Evolutionary conservation across 768 basidiomycete genomes (phyloP).

Genomic region (Pulveroboletus sp.): DNA sequence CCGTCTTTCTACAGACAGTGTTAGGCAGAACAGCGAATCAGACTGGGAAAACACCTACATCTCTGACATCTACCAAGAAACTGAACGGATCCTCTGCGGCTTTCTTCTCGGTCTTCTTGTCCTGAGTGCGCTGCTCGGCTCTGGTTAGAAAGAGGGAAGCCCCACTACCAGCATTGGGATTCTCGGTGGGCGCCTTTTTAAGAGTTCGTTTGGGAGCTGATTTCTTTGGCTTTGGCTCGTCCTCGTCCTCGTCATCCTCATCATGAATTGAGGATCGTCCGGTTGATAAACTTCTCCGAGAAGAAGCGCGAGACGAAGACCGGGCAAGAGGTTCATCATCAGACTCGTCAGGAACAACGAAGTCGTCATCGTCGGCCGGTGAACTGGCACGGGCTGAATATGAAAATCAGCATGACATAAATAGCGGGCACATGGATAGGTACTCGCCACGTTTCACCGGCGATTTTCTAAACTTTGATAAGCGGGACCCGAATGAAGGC

Average conservation of each 20-base stretch:
- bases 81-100: conserved; percentile 70
- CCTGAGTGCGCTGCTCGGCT: conserved; percentile 73
- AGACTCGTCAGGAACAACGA: conserved; percentile 65
- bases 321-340: conserved; percentile 52
- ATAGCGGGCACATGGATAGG: not conserved
- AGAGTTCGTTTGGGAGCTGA: conserved; percentile 32
- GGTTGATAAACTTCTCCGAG: conserved; percentile 34
- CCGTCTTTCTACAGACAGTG: conserved; percentile 65
- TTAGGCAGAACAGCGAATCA: not conserved
- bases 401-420: conserved; percentile 7
- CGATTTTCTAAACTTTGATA: conserved; percentile 67
- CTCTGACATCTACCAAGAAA: conserved; percentile 70
- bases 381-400: conserved; percentile 35
- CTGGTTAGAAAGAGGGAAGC: conserved; percentile 67
- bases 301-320: conserved; percentile 52
- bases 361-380: conserved; percentile 66
- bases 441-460: conserved; percentile 51
- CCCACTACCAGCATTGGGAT: conserved; percentile 29
- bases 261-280: conserved; percentile 33
- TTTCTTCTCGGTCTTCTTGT: conserved; percentile 83
- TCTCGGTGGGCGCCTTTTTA: conserved; percentile 28
- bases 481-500: conserved; percentile 53
- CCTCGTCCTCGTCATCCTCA: conserved; percentile 36
- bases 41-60: conserved; percentile 46
- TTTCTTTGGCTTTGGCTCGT: conserved; percentile 36